Percentiles rank a stretch among this genome's conserved stretches.
These are phyloP conservation scores for Flaveria floridana DNA, from an alignment of 140 eudicot species.

Conservation along the genomic window DNA sequence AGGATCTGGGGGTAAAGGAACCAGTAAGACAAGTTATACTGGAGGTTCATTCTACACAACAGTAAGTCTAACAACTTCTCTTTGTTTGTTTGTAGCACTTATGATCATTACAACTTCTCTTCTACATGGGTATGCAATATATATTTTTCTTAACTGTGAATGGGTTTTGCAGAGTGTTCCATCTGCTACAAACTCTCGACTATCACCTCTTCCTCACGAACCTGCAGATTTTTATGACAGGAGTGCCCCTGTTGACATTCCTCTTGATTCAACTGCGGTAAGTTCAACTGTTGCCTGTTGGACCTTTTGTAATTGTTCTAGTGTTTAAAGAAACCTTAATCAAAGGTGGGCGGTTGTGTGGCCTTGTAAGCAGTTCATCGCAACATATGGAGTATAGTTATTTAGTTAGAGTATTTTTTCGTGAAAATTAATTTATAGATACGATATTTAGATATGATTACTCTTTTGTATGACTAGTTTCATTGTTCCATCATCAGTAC, in stretches of 20 bases:
- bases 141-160: constrained; percentile 5
- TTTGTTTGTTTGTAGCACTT: neutral
- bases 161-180: constrained; percentile 54
- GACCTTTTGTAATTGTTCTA: neutral
- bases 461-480: neutral
- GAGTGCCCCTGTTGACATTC: constrained; percentile 73
- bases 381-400: neutral
- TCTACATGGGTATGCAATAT: neutral
- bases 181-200: constrained; percentile 63
- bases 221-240: constrained; percentile 80
- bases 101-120: neutral
- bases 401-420: neutral
- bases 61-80: constrained; percentile 35
- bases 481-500: neutral
- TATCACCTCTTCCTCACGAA: constrained; percentile 92
- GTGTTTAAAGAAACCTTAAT: neutral
- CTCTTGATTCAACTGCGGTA: constrained; percentile 71
- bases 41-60: constrained; percentile 59
- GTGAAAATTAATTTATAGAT: neutral
- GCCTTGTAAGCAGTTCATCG: constrained; percentile 10
- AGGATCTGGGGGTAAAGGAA: constrained; percentile 40
- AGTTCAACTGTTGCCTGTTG: constrained; percentile 16
- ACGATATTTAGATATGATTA: neutral
- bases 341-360: neutral
- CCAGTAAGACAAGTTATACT: constrained; percentile 40